phyloP scores from a whole-genome alignment of 2,329 filamentous ascomycete genomes.

The Penicillium concentricum region DNA sequence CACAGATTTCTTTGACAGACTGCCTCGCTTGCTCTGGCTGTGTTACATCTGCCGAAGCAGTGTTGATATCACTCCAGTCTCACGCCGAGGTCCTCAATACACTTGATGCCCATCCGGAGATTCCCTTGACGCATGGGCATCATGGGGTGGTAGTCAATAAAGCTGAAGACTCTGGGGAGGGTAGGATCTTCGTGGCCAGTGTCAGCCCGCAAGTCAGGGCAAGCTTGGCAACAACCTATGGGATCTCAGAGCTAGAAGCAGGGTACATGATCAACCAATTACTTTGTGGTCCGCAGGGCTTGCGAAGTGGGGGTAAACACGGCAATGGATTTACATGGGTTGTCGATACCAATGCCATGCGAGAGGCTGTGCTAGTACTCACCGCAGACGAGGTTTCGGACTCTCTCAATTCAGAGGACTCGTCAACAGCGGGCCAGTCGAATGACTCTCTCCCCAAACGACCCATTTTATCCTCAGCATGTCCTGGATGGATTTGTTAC shows the following conservation, averaged over 20 bases:
- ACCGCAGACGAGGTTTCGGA: constrained; percentile 69
- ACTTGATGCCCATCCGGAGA: constrained; percentile 62
- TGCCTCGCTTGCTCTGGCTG: constrained; percentile 97
- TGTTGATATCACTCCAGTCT: constrained; percentile 92
- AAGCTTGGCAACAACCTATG: constrained; percentile 81
- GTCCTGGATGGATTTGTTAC: constrained; percentile 98
- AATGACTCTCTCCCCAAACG: constrained; percentile 34
- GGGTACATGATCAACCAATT: constrained; percentile 81
- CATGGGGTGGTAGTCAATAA: constrained; percentile 48
- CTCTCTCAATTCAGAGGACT: constrained; percentile 24
- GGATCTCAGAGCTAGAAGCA: constrained; percentile 69
- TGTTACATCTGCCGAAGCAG: constrained; percentile 94
- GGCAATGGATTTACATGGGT: constrained; percentile 84
- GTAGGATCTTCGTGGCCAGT: constrained; percentile 83
- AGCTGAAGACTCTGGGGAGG: constrained; percentile 39
- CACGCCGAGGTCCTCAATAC: constrained; percentile 85
- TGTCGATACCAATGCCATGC: constrained; percentile 80
- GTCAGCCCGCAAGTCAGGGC: constrained; percentile 89
- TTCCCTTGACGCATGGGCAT: constrained; percentile 30
- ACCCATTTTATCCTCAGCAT: constrained; percentile 73
- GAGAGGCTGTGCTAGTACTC: constrained; percentile 79
- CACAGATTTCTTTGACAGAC: constrained; percentile 93
- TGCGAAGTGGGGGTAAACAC: constrained; percentile 68
- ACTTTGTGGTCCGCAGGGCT: constrained; percentile 66
- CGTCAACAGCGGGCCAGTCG: constrained; percentile 12